Evolutionary conservation across 257 asterid genomes (phyloP), one percentile per base, ranked within the genome.

Genomic region (Plectranthus barbatus): DNA sequence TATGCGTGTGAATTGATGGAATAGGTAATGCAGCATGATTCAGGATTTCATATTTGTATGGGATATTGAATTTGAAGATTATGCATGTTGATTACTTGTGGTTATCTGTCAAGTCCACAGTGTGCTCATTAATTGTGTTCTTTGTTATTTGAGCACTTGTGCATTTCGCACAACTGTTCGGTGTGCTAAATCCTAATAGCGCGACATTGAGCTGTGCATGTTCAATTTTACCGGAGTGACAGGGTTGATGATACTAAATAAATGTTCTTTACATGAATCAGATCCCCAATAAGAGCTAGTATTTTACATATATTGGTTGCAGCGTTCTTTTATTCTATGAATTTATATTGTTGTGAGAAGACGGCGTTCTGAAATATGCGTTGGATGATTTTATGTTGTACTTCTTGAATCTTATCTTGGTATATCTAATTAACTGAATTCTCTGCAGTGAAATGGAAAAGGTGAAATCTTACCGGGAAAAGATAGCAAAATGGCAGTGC

Each of bases 401-500:
- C 21, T 54, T 62, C 49, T 3, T 50, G 50, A 60, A 58, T 44
- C 41, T 62, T 46, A 41, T 68, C 13, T 40, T 29, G 24, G 3
- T 44, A 40, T 62, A 40, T 68, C 66, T 3, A 0, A 53, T 15
- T 60, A 40, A 50, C 70, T 39, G 49, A 19, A 51, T 61, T 68
- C 74, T 53, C 61, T 46, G 66, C 84, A 93, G 99, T 74, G 97
- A 93, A 79, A 71, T 76, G 63, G 95, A 82, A 81, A 93, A 87
- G 89, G 99, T 86, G 83, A 87, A 85, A 80, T 83, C 91, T 56
- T 77, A 84, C 67, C 92, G 95, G 54, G 80, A 76, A 62, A 90
- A 85, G 80, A 84, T 93, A 75, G 76, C 86, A 55, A 76, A 81
- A 44, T 90, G 99, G 97, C 95, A 87, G 81, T 72, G 75, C 49